Base-by-base conservation (phyloP, 768 basidiomycete genomes). In the Mycena indigotica region DNA sequence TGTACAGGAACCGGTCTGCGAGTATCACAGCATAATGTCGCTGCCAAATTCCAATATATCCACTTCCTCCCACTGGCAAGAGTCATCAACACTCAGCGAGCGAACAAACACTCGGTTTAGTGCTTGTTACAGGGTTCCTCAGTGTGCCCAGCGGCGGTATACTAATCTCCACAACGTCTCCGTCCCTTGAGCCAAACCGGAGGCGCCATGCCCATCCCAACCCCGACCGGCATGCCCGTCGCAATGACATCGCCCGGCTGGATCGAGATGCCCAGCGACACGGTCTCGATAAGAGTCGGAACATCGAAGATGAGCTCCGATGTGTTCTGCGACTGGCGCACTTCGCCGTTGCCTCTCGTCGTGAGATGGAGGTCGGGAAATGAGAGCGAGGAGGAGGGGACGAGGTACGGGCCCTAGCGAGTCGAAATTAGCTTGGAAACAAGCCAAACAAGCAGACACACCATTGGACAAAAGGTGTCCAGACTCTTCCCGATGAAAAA, bases 321-420 rank as follows among this genome's bases (percentile, higher is more conserved):
- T n/a, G 63, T 64, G 54, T 61, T 64, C 59, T 64, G 63, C 29
- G 63, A 64, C 53, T 64, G 63, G 15, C 63, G 63, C 6, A 64
- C 41, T n/a, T 57, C 38, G 17, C 63, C 63, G 56, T 64, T 64
- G 21, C 60, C 63, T 21, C 45, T 54, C 1, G 63, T 60, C 12
- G 63, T 64, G 38, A 64, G 60, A 39, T 64, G 63, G 16, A 64
- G 52, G 13, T 48, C 24, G 29, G 32, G 28, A 44, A 55, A 64
- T 26, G 59, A 52, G 32, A 61, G 59, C 5, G 63, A 64, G 17
- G 63, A 64, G 12, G 63, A 26, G 1, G 63, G 63, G 25, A 64
- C 60, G 28, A 61, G 55, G 49, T 61, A 64, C 6, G 63, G 63
- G 35, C 63, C 63, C 63, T 64, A 15, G 21, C 1, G n/a, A 6